Percentiles rank a stretch among this genome's conserved stretches.
Evolutionary conservation across 2,329 filamentous ascomycete genomes (phyloP).

Genomic region (Ramularia collo-cygni): DNA sequence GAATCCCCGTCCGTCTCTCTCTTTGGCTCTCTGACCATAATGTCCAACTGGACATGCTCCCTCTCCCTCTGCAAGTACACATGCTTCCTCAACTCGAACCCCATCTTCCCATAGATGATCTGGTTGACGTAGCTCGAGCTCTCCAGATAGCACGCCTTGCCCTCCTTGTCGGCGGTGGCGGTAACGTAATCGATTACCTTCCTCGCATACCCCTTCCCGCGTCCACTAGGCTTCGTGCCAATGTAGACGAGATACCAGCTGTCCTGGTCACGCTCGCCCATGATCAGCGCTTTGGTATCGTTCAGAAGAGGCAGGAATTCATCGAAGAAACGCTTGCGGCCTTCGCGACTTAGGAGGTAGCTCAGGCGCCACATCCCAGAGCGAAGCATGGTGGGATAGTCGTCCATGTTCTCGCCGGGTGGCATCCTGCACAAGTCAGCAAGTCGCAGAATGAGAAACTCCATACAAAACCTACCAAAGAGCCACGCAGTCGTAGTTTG

Average conservation of each 20-base stretch:
- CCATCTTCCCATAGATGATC: constrained; percentile 66
- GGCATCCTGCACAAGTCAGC: constrained; percentile 54
- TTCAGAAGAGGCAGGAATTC: constrained; percentile 72
- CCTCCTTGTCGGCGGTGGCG: constrained; percentile 59
- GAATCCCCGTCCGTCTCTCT: constrained; percentile 15
- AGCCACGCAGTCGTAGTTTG: constrained; percentile 69
- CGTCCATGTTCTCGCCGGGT: constrained; percentile 66
- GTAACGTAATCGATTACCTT: constrained; percentile 67
- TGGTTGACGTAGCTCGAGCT: constrained; percentile 64
- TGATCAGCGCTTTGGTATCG: constrained; percentile 61
- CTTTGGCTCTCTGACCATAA: constrained; percentile 72
- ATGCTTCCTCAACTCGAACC: constrained; percentile 59
- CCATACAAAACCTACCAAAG: constrained; percentile 57
- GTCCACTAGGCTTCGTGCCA: constrained; percentile 63
- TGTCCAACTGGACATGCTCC: constrained; percentile 60
- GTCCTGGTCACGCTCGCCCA: constrained; percentile 59
- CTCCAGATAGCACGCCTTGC: constrained; percentile 68
- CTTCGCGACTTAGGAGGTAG: constrained; percentile 67
- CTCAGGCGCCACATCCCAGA: constrained; percentile 71
- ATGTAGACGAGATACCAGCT: constrained; percentile 81
- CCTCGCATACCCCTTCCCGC: constrained; percentile 65
- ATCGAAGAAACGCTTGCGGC: constrained; percentile 64
- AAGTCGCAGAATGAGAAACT: not conserved
- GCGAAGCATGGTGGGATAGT: constrained; percentile 63
- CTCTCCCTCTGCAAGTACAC: constrained; percentile 55